Evolutionary conservation across 306 rosid species (phyloP).

Genomic region (Chamaecrista fasciculata): DNA sequence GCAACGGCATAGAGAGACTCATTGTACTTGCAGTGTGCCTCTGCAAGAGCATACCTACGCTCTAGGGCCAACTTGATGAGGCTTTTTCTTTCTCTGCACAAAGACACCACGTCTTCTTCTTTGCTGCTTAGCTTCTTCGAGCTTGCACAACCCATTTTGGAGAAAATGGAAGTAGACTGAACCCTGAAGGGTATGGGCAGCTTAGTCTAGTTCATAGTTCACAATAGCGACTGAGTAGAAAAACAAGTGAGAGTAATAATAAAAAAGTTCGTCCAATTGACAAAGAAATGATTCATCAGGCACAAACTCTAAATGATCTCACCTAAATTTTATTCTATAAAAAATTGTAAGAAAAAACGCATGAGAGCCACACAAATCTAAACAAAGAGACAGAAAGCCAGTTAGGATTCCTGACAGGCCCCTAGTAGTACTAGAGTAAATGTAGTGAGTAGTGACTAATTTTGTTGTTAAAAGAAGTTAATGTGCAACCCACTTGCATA

Average conservation of each 20-base stretch:
- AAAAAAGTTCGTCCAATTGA: no score
- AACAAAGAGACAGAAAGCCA: not conserved
- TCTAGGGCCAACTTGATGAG: not conserved
- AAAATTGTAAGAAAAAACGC: no score
- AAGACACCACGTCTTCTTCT: constrained; percentile 4
- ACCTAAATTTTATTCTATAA: no score
- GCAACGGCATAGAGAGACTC: constrained; percentile 5
- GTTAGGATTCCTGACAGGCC: not conserved
- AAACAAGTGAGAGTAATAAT: no score
- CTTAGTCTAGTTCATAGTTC: not conserved
- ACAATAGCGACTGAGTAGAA: no score
- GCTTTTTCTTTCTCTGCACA: constrained; percentile 9
- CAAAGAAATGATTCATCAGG: no score
- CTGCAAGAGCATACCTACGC: constrained; percentile 7
- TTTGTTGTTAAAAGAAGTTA: not conserved
- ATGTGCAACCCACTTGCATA: not conserved
- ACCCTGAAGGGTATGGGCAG: no score
- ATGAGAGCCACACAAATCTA: not conserved
- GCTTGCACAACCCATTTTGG: constrained; percentile 9
- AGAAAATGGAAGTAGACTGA: not conserved
- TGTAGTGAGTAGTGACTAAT: not conserved
- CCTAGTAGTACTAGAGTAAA: no score
- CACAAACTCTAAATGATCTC: no score
- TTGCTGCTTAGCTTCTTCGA: not conserved
- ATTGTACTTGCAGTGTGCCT: constrained; percentile 9